These are phyloP conservation scores for Vitis amurensis DNA, from an alignment of 164 flowering plant species.

Conservation along the genomic window DNA sequence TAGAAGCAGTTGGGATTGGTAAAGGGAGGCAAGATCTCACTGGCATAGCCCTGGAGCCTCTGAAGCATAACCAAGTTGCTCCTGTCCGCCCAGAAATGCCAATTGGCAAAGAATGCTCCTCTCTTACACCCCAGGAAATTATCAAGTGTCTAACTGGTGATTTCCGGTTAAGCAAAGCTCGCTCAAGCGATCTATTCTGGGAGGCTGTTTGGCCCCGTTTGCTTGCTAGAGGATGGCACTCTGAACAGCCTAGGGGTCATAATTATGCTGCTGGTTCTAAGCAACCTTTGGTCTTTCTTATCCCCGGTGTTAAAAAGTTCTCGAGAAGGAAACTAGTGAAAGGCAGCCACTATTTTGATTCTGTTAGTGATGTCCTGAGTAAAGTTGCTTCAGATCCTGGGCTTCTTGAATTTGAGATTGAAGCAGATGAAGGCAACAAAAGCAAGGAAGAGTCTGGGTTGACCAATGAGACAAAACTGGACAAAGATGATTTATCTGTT, in stretches of 20 bases:
- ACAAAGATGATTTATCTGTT: constrained; percentile 23
- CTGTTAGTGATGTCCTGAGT: constrained; percentile 44
- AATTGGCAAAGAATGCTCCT: constrained; percentile 66
- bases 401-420: constrained; percentile 39
- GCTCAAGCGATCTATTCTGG: constrained; percentile 89
- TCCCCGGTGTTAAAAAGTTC: constrained; percentile 48
- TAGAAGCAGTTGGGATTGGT: constrained; percentile 87
- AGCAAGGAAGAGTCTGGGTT: constrained; percentile 26
- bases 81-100: constrained; percentile 55
- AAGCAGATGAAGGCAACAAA: constrained; percentile 11
- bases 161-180: constrained; percentile 83
- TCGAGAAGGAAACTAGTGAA: constrained; percentile 44
- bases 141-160: constrained; percentile 67
- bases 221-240: constrained; percentile 92
- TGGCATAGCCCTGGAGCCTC: constrained; percentile 39
- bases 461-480: constrained; percentile 28
- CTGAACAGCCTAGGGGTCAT: constrained; percentile 70
- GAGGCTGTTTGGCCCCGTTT: constrained; percentile 99
- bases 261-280: constrained; percentile 29
- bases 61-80: constrained; percentile 36
- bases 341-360: constrained; percentile 52
- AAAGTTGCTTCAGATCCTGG: constrained; percentile 44
- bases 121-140: constrained; percentile 65
- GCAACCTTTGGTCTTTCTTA: constrained; percentile 42
- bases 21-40: constrained; percentile 87